Percentiles rank a stretch among this genome's conserved stretches.
phyloP scores from a whole-genome alignment of 2,329 filamentous ascomycete species.

The Verticillium klebahnii region DNA sequence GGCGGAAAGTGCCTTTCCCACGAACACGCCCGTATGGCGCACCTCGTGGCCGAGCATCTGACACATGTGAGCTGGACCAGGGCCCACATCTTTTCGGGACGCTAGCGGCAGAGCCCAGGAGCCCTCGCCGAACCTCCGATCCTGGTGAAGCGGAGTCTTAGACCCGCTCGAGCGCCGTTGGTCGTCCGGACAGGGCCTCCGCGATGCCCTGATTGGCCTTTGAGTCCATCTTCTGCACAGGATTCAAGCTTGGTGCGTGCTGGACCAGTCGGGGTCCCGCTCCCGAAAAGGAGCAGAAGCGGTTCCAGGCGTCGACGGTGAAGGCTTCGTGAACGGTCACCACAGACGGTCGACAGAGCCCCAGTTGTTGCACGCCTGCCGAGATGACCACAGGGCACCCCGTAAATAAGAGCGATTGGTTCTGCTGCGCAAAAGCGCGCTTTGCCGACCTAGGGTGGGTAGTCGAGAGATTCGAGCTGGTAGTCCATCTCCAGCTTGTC shows the following conservation, averaged over 20 bases:
- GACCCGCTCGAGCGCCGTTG: background rate
- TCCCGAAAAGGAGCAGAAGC: background rate
- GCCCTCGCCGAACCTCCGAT: background rate
- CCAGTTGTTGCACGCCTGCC: background rate
- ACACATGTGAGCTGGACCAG: background rate
- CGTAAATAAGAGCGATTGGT: too few species aligned
- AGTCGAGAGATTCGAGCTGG: too few species aligned
- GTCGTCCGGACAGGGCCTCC: background rate
- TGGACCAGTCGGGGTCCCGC: background rate
- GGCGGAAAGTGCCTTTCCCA: background rate
- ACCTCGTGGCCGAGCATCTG: background rate
- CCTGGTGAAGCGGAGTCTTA: background rate
- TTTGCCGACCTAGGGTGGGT: too few species aligned
- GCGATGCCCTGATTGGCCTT: background rate
- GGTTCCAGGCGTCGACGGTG: background rate
- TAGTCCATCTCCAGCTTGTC: too few species aligned
- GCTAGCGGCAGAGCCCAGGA: background rate
- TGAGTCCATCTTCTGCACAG: background rate
- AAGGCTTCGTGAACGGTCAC: background rate
- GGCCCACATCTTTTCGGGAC: background rate
- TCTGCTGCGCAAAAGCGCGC: too few species aligned
- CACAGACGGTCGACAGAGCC: background rate
- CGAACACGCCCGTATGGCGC: background rate
- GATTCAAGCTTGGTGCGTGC: background rate
- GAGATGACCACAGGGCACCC: too few species aligned